These are phyloP conservation scores for Colletotrichum sp. DNA, from an alignment of 2,329 filamentous ascomycete species.

Conservation along the genomic window DNA sequence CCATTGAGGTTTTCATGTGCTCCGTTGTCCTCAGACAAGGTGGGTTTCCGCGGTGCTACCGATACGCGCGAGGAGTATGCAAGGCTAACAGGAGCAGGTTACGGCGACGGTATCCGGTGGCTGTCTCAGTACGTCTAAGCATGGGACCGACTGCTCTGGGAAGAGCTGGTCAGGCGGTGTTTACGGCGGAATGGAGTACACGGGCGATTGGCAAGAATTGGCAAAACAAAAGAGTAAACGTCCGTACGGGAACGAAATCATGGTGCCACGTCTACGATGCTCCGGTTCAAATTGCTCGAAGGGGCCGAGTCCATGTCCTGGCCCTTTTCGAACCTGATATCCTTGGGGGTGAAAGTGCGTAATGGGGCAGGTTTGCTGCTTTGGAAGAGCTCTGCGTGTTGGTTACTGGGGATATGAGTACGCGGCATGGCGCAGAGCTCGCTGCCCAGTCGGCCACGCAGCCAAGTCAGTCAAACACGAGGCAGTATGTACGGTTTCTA, in stretches of 20 bases:
- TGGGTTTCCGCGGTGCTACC: conserved; percentile 39
- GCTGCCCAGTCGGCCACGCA: background rate
- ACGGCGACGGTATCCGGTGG: conserved; percentile 91
- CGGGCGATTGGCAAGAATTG: background rate
- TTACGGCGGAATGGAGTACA: conserved; percentile 7
- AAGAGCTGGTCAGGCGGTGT: conserved; percentile 6
- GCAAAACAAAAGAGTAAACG: conserved; percentile 1
- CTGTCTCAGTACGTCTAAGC: conserved; percentile 87
- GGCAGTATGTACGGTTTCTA: conserved; percentile 15
- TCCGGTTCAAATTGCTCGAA: background rate
- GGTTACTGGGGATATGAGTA: background rate
- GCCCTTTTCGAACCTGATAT: background rate
- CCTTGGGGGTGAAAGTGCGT: conserved; percentile 1
- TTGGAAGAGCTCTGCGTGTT: background rate
- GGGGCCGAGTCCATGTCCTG: background rate
- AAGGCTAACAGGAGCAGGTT: conserved; percentile 55
- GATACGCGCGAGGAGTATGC: background rate
- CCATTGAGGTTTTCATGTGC: conserved; percentile 99
- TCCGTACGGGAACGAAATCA: conserved; percentile 1
- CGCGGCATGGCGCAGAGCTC: background rate
- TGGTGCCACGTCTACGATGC: conserved; percentile 13
- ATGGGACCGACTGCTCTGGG: background rate
- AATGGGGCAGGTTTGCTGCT: conserved; percentile 2
- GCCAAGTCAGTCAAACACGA: background rate
- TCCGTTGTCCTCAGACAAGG: conserved; percentile 97